Evolutionary conservation across 306 rosid species (phyloP), one percentile per base, ranked within the genome.

Genomic region (Glycine soja): DNA sequence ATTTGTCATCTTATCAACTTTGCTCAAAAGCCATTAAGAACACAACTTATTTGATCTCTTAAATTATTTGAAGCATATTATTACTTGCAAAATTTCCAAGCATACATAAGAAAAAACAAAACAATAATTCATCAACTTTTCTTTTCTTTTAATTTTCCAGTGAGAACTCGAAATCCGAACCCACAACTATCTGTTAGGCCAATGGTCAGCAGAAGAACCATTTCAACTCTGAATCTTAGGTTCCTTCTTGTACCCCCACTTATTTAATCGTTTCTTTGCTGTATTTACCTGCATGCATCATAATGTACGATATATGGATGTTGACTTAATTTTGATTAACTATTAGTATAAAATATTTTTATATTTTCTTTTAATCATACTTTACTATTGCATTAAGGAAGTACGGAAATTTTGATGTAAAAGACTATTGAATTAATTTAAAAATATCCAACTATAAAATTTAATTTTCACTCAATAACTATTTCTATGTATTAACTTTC

Each of bases 211-310:
- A n/a, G 8, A 54, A n/a, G 13, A 8, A 32, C 10, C 46, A 64
- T 43, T 13, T 67, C 14, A 67, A 52, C 8, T n/a, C 4, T 80
- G 72, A 3, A 15, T 16, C 5, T 69, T 80, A 30, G 81, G 50
- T 32, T 81, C 68, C 69, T 77, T 75, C 63, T 81, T 69, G 38
- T 85, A 0, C 46, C 7, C 90, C 89, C 90, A 90, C 50, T 83
- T 83, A 13, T 85, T 80, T 87, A 90, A 45, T 30, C 89, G 87
- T 14, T 66, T 38, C 65, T 34, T 90, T 5, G 92, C 80, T 7
- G 10, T 81, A 13, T 76, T 79, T 47, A 90, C 92, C 94, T 90
- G 87, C 75, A 52, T 19, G 48, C 16, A n/a, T 62, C 18, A 62
- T 5, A 32, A 8, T 46, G 6, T 46, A 62, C 5, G 8, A 38